Percentiles rank a stretch among this genome's conserved stretches.
These are phyloP conservation scores for Neurospora crassa DNA, from an alignment of 2,329 filamentous ascomycete genomes.

Conservation along the genomic window DNA sequence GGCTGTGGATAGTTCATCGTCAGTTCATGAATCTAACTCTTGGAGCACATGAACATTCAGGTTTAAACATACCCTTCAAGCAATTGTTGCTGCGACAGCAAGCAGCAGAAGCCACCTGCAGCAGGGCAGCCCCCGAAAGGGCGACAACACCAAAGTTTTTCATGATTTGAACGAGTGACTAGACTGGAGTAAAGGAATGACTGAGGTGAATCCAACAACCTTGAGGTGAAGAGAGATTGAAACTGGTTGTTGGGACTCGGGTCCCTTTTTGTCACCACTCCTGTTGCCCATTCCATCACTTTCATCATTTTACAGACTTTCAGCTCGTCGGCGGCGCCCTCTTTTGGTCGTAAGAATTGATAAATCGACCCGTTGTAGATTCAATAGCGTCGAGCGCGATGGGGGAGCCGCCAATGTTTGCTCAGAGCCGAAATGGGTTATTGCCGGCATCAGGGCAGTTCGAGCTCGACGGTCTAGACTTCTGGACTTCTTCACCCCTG, in stretches of 20 bases:
- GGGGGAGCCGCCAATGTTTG: neutral
- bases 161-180: slow-evolving; percentile 7
- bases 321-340: neutral
- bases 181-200: slow-evolving; percentile 1
- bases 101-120: slow-evolving; percentile 4
- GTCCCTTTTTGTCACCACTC: neutral
- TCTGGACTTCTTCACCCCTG: neutral
- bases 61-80: slow-evolving; percentile 2
- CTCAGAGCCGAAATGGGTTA: neutral
- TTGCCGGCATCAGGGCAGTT: neutral
- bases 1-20: neutral
- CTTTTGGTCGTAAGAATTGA: neutral
- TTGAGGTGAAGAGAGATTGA: neutral
- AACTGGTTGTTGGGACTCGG: neutral
- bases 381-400: neutral
- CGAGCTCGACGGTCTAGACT: neutral
- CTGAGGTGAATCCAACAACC: neutral
- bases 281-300: neutral
- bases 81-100: slow-evolving; percentile 8
- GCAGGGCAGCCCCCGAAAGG: slow-evolving; percentile 4
- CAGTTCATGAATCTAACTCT: neutral
- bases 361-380: neutral
- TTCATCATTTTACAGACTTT: neutral
- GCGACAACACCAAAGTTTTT: slow-evolving; percentile 5
- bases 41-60: neutral